Percentiles rank a stretch among this genome's conserved stretches.
Conservation (phyloP, 1,284 basidiomycete genomes). For the Cutaneotrichosporon sp. region DNA sequence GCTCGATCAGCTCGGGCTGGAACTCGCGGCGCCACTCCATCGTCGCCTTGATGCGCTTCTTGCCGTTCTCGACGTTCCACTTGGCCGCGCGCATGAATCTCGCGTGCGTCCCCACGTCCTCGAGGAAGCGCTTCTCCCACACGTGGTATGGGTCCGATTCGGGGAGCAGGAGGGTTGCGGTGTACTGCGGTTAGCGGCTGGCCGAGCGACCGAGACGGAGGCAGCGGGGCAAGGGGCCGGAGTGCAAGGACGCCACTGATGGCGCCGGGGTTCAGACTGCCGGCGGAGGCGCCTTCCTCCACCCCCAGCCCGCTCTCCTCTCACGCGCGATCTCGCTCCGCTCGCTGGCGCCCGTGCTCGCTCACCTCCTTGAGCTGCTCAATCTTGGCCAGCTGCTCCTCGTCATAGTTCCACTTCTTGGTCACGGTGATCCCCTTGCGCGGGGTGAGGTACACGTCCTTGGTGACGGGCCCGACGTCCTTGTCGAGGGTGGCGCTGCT, state of each 20-base stretch:
- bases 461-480: conserved; percentile 13
- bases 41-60: conserved; percentile 73
- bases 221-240: no score
- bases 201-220: background rate
- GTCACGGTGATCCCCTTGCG: conserved; percentile 16
- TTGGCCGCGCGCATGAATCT: conserved; percentile 82
- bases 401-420: conserved; percentile 64
- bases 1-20: conserved; percentile 76
- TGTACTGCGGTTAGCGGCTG: conserved; percentile 60
- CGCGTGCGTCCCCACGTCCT: conserved; percentile 69
- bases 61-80: conserved; percentile 73
- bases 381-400: conserved; percentile 63
- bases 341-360: background rate
- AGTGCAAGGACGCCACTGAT: background rate
- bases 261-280: no score
- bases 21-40: conserved; percentile 78
- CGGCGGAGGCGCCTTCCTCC: background rate
- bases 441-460: conserved; percentile 15
- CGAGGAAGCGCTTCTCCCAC: conserved; percentile 76
- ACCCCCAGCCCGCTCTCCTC: background rate
- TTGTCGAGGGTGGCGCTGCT: conserved; percentile 8
- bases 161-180: conserved; percentile 64
- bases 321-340: no score
- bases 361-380: conserved; percentile 64
- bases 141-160: conserved; percentile 66